Evolutionary conservation across 2,329 filamentous ascomycete genomes (phyloP), one percentile per base, ranked within the genome.

Genomic region (Chrysoporthe cubensis): DNA sequence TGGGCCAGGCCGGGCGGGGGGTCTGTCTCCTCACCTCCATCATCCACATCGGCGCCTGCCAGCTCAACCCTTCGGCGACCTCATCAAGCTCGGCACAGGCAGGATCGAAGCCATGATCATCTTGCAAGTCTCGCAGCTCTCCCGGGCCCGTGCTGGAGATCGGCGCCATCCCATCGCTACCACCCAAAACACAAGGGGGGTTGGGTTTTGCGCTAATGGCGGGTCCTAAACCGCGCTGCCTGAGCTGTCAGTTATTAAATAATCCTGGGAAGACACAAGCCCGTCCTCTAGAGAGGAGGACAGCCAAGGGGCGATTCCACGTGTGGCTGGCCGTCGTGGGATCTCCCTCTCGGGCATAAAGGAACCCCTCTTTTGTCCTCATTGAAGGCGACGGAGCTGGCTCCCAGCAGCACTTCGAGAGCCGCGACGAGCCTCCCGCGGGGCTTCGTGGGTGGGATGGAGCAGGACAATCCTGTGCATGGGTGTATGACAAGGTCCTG

Each of bases 141-240:
- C 50, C 50, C n/a, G 26, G 34, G 34, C 9, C 21, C 16, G 52
- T 32, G 2, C 52, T 34, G 34, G 26, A 26, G 52, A 56, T 56
- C 52, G 21, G 52, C 52, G 52, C 37, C 56, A n/a, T 58, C 34
- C 14, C 37, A 58, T 58, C 34, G 56, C 56, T 16, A 42, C 40
- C 56, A 21, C 18, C 7, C 34, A 9, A 58, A 32, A 32, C 4
- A 32, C 48, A n/a, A 14, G 9, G 44, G 58, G n/a, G 43, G 40
- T 34, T 44, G 40, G 16, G 18, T 8, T 61, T 14, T 18, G 58
- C 58, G 58, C 58, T 61, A 61, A 61, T 26, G 21, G 58, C 58
- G 43, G 58, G 11, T 54, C 18, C 42, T 44, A 18, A 44, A 32
- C 42, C 13, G 21, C 58, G 58, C 58, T 42, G 40, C 46, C 58